These are phyloP conservation scores for Filobasidium wieringae DNA, from an alignment of 768 basidiomycete genomes.

Conservation along the genomic window DNA sequence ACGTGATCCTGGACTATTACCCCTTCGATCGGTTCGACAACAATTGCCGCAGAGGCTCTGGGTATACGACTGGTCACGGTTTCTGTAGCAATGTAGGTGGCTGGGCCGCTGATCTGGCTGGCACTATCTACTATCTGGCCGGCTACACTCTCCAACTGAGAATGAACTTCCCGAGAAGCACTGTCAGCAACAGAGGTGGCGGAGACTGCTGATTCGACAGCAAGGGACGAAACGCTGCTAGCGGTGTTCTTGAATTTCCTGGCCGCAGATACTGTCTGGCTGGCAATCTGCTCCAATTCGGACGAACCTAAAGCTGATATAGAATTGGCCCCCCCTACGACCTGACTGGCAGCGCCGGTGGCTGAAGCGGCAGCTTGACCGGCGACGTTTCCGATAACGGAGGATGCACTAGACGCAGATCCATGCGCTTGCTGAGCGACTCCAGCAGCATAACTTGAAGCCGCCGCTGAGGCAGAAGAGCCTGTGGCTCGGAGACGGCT, in stretches of 20 bases:
- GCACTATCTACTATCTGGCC: background rate
- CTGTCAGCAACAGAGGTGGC: background rate
- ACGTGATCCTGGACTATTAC: background rate
- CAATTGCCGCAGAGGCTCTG: background rate
- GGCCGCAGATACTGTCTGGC: background rate
- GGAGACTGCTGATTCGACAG: background rate
- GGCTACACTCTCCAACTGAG: no score
- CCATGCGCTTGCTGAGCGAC: background rate
- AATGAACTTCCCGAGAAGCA: no score
- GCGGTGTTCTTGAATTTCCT: background rate
- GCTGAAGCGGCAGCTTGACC: background rate
- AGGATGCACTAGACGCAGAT: background rate
- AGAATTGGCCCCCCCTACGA: background rate
- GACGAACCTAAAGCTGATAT: background rate
- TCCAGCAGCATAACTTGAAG: background rate
- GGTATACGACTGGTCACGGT: background rate
- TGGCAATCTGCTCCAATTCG: background rate
- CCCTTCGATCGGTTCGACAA: background rate
- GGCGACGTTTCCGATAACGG: background rate
- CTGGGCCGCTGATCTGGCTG: background rate
- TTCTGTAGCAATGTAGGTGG: background rate
- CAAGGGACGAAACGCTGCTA: background rate
- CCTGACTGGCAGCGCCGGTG: background rate
- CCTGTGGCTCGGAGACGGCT: background rate
- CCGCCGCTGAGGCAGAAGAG: background rate